Evolutionary conservation across 208 protist genomes (phyloP), one percentile per base, ranked within the genome.

Genomic region (Leptomonas pyrrhocoris): DNA sequence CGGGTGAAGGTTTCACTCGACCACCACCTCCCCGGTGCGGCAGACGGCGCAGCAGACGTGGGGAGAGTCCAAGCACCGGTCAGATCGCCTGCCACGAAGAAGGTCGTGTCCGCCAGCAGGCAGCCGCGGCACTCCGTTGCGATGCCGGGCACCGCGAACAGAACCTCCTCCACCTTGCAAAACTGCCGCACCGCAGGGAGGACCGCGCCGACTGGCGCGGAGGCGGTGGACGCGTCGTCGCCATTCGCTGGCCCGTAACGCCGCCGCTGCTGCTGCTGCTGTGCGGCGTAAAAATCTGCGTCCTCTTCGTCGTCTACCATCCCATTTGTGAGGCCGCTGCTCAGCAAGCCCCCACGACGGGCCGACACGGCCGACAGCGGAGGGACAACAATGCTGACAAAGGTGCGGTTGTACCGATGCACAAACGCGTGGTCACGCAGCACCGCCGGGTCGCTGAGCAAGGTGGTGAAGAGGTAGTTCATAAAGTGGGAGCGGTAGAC

Each of bases 91-190:
- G 88, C 89, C 15, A 95, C 81, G 56, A 90, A 94, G 63, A 94
- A 95, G 48, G 86, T 93, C 38, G 84, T 90, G 79, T 96, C 89
- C 13, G 92, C 87, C 54, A 96, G 79, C 23, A 96, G 78, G 72
- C 92, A 96, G 31, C 92, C 92, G 2, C 73, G 81, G 68, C 92
- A 96, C 60, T 88, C 77, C 6, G 92, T 96, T 3, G 89, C 73
- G 42, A 96, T 89, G 43, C 92, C 92, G 2, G 92, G 92, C 27
- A 96, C 88, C 11, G 89, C 88, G 34, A 94, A 94, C n/a, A 95
- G 67, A 71, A 96, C 92, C 65, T 94, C 87, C 77, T 96, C 92
- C 19, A 96, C 70, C 28, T 80, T 86, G 62, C 80, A 87, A 73
- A 96, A 96, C 31, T 74, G 74, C 1, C 88, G 87, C 54, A 94